Conservation (phyloP, 2,329 filamentous ascomycete genomes). For the Trichophyton simii region DNA sequence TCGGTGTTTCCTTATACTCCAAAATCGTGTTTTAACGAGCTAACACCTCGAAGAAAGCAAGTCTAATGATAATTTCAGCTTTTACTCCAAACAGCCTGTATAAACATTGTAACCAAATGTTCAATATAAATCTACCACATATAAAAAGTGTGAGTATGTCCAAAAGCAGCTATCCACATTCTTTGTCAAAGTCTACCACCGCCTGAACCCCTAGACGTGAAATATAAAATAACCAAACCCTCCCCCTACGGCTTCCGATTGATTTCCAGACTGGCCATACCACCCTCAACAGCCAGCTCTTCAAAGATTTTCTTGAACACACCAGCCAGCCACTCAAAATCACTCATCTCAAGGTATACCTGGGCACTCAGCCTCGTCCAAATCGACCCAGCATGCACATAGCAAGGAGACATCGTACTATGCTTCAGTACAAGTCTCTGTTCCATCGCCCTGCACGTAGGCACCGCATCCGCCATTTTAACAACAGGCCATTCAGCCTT, state of each 20-base stretch:
- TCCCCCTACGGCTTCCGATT: background rate
- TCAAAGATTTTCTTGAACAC: constrained; percentile 47
- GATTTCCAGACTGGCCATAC: background rate
- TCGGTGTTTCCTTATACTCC: background rate
- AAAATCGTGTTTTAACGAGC: background rate
- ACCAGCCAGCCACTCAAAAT: constrained; percentile 60
- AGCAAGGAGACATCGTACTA: constrained; percentile 58
- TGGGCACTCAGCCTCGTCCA: constrained; percentile 70
- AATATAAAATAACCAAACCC: background rate
- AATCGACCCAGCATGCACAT: constrained; percentile 47
- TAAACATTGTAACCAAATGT: no score
- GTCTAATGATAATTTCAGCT: no score
- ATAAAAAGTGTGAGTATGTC: no score
- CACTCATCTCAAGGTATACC: constrained; percentile 65
- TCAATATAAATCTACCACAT: no score
- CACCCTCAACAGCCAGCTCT: constrained; percentile 27
- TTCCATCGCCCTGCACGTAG: constrained; percentile 47
- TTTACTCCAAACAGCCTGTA: no score
- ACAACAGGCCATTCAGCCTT: constrained; percentile 18
- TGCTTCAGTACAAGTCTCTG: constrained; percentile 44
- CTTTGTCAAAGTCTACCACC: no score
- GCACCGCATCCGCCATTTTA: constrained; percentile 27
- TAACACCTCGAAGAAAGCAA: no score
- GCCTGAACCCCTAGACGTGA: background rate
- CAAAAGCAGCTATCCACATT: no score